A percentile compares a stretch with the other conserved stretches of the same genome.
These are phyloP conservation scores for Microbotryum violaceum DNA, from an alignment of 1,284 basidiomycete genomes.

Conservation along the genomic window DNA sequence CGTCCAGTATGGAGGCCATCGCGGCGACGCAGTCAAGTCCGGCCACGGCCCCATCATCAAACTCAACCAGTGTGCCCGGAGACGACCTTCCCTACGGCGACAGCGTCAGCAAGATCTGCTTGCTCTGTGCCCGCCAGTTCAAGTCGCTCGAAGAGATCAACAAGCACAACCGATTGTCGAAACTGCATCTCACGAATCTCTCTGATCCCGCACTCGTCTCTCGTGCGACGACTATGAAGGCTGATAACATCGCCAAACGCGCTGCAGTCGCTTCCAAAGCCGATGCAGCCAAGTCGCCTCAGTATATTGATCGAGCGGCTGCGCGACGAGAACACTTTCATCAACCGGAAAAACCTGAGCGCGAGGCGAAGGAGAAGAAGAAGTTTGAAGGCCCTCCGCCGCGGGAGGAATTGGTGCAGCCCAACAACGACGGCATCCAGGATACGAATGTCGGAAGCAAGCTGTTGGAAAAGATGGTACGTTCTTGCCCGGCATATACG, in stretches of 20 bases:
- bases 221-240: neutral
- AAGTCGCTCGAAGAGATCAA: conserved; percentile 72
- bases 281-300: conserved; percentile 45
- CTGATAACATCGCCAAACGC: conserved; percentile 27
- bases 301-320: conserved; percentile 84
- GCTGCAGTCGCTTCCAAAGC: conserved; percentile 22
- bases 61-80: conserved; percentile 44
- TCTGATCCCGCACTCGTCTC: neutral
- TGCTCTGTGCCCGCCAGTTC: conserved; percentile 86
- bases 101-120: conserved; percentile 60
- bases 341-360: conserved; percentile 67
- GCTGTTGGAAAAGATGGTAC: conserved; percentile 75
- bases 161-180: conserved; percentile 81
- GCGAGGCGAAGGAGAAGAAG: conserved; percentile 38
- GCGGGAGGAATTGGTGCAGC: conserved; percentile 49
- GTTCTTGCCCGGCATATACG: neutral
- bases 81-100: conserved; percentile 57
- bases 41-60: conserved; percentile 28
- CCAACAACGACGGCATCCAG: conserved; percentile 62
- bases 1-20: too few species aligned
- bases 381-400: conserved; percentile 56
- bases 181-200: conserved; percentile 73
- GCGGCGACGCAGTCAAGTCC: neutral
- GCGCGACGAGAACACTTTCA: conserved; percentile 80
- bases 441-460: conserved; percentile 79